phyloP scores from a whole-genome alignment of 2,329 filamentous ascomycete genomes.

The Sporothrix sp. region DNA sequence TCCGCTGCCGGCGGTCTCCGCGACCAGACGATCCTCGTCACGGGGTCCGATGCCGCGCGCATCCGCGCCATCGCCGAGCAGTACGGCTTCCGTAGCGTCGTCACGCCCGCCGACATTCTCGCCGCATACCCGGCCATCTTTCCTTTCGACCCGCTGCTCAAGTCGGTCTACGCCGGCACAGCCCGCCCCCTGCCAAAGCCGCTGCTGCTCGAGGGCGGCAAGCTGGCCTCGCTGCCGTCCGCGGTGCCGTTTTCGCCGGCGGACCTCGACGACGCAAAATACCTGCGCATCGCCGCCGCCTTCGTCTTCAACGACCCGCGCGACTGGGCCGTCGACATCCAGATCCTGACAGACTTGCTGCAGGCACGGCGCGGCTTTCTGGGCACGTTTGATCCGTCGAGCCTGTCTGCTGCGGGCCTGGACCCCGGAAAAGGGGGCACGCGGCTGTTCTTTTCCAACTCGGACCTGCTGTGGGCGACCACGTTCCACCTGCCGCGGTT shows the following conservation, averaged over 20 bases:
- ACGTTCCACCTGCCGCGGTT: conserved; percentile 76
- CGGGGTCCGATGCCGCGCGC: conserved; percentile 56
- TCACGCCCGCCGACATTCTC: conserved; percentile 79
- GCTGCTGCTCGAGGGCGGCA: conserved; percentile 32
- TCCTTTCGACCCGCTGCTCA: conserved; percentile 66
- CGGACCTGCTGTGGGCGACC: conserved; percentile 83
- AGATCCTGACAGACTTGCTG: conserved; percentile 74
- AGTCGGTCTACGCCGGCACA: conserved; percentile 49
- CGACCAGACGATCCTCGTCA: conserved; percentile 62
- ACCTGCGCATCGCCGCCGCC: conserved; percentile 62
- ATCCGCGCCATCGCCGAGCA: conserved; percentile 65
- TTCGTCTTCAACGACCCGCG: conserved; percentile 93
- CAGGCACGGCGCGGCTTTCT: conserved; percentile 69
- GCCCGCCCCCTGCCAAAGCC: conserved; percentile 46
- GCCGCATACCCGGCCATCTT: conserved; percentile 64
- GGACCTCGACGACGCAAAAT: conserved; percentile 40
- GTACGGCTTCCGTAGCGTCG: conserved; percentile 71
- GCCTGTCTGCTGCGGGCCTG: conserved; percentile 40
- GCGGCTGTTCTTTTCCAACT: conserved; percentile 75
- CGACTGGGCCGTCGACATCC: conserved; percentile 87
- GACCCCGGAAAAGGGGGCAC: conserved; percentile 63
- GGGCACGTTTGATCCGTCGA: conserved; percentile 58
- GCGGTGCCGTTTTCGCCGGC: neutral
- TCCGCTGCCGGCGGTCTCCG: conserved; percentile 41
- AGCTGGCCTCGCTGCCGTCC: conserved; percentile 18